These are phyloP conservation scores for Suillus americanus DNA, from an alignment of 768 basidiomycete genomes.

Conservation along the genomic window DNA sequence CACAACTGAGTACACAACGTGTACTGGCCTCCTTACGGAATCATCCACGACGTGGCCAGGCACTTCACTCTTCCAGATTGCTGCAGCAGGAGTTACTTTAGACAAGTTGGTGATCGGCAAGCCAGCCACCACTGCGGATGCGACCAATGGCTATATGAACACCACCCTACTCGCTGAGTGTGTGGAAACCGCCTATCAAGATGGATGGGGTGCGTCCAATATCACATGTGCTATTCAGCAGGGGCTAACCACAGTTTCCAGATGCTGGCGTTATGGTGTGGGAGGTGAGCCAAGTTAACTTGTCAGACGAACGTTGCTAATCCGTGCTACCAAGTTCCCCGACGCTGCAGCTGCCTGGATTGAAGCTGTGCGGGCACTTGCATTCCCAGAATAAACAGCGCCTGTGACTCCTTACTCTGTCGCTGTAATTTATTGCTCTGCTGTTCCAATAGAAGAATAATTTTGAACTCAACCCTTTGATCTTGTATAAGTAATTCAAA, in stretches of 20 bases:
- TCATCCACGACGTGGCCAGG: constrained; percentile 42
- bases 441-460: not conserved
- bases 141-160: constrained; percentile 57
- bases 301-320: constrained; percentile 3
- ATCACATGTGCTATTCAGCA: not conserved
- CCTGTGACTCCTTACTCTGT: not conserved
- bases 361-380: constrained; percentile 32
- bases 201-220: constrained; percentile 63
- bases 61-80: constrained; percentile 49
- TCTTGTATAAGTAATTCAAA: too few species aligned
- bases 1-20: constrained; percentile 37
- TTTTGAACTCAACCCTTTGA: not conserved
- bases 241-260: not conserved
- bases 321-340: constrained; percentile 33
- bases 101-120: constrained; percentile 78
- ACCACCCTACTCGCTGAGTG: constrained; percentile 58
- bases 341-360: constrained; percentile 43
- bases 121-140: constrained; percentile 51
- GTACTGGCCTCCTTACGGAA: constrained; percentile 35
- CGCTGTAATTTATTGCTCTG: not conserved
- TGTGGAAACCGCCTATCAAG: constrained; percentile 53
- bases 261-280: constrained; percentile 18
- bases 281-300: constrained; percentile 21
- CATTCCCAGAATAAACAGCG: constrained; percentile 33
- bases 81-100: constrained; percentile 51